Base-by-base conservation (phyloP, 805 yeast species). In the Candida nonsorbophila region DNA sequence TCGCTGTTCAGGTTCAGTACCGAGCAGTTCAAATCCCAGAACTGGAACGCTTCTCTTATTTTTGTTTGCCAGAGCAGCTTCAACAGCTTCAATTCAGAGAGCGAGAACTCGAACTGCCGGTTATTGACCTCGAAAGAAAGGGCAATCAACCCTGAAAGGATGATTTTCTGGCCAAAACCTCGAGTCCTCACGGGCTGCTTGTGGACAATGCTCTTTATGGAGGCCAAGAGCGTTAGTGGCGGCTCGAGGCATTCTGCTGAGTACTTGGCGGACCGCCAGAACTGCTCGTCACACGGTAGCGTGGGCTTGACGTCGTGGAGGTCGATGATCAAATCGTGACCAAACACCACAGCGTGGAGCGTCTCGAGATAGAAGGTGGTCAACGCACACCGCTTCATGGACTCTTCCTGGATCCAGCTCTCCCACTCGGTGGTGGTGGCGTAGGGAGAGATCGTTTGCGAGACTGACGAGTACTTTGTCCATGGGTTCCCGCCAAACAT, bases 401-500 rank as follows among this genome's bases (percentile, higher is more conserved):
- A 48, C 25, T 60, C 64, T 15, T 45, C 51, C 24, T 59, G 61
- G 6, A 55, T 46, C 60, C 64, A 59, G 18, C 42, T 46, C 6
- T 44, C 47, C 52, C 52, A 47, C 2, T 32, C 29, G 2, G 32
- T 42, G 20, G 14, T 22, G 9, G 24, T 28, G 2, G 34, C 30
- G 16, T 26, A 28, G 4, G 32, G 33, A 3, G 31, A 20, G 3
- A 27, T 25, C 3, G 33, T 35, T 23, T 51, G 47, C 9, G 41
- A 41, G 16, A 33, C 27, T 11, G 14, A 12, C 2, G 22, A 7
- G 10, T 24, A 22, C 5, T 38, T 39, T 1, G 19, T 16, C 28
- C 47, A 42, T 1, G 65, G 67, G 28, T 58, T 62, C 7, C 67
- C 66, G 2, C 68, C 69, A 14, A 62, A 40, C 21, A 61, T 28